Base-by-base conservation (phyloP, 768 basidiomycete species). In the Jaapia argillacea region DNA sequence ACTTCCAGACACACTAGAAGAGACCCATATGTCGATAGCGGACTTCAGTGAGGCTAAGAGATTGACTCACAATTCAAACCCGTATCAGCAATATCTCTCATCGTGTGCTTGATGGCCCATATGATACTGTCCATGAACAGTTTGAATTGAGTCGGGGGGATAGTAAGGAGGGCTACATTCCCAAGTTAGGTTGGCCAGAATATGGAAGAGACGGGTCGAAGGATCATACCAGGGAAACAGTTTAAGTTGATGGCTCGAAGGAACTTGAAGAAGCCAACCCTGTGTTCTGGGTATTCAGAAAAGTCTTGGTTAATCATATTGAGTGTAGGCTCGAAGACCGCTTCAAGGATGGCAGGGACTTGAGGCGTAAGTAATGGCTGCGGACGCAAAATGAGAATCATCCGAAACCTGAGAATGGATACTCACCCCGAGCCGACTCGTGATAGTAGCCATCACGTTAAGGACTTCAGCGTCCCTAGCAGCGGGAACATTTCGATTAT, bases 221-320 rank as follows among this genome's bases (percentile, higher is more conserved):
- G n/a, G 38, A n/a, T 54, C 71, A 47, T 58, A 91, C 93, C 90
- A 57, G 90, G 86, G 85, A 98, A 99, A 69, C 93, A 96, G 58
- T 85, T 77, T 51, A 82, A 53, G 64, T 97, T 92, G 61, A 96
- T 93, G 3, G 89, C 82, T 45, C 92, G 81, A 36, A 99, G 71
- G 46, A 99, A 73, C 63, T 88, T 92, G 75, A 90, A 99, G 77
- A 99, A 94, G 43, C 92, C 94, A 31, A 85, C 81, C 46, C 96
- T 87, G 59, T 98, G 94, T 59, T 99, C 96, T 6, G 96, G 96
- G 68, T 76, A 99, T 64, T 98, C 96, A n/a, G 93, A 70, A 52
- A 98, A 94, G 69, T 99, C 94, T 72, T 96, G 89, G 63, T 97
- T 98, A 61, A 99, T 99, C 96, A 98, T 99, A 54, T 81, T 84